These are phyloP conservation scores for Aspergillus sojae DNA, from an alignment of 2,329 filamentous ascomycete genomes.

Conservation along the genomic window DNA sequence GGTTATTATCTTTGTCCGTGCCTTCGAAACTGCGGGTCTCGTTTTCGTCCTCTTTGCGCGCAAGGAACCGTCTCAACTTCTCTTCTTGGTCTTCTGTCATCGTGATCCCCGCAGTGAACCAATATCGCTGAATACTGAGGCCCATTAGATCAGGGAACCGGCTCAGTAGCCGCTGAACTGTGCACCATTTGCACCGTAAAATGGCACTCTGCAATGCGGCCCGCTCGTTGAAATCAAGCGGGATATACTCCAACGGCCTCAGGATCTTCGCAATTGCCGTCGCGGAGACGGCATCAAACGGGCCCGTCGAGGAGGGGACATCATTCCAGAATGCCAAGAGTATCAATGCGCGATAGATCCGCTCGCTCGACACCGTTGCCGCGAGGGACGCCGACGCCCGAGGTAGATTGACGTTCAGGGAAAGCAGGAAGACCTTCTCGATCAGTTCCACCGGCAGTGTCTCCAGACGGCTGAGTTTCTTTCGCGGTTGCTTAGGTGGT, in stretches of 20 bases:
- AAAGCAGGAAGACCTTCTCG: constrained; percentile 55
- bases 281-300: background rate
- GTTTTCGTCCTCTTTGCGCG: constrained; percentile 13
- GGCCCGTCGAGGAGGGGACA: background rate
- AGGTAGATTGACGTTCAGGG: constrained; percentile 49
- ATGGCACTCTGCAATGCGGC: constrained; percentile 38
- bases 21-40: constrained; percentile 22
- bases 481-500: constrained; percentile 10
- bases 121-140: constrained; percentile 37
- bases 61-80: constrained; percentile 25
- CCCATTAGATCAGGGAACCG: constrained; percentile 39
- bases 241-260: constrained; percentile 38
- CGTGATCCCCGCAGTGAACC: constrained; percentile 30
- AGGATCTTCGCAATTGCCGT: constrained; percentile 34
- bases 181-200: constrained; percentile 45
- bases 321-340: constrained; percentile 45
- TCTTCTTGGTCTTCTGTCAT: constrained; percentile 24
- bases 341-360: constrained; percentile 45
- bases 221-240: constrained; percentile 31
- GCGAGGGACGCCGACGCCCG: constrained; percentile 46
- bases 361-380: constrained; percentile 41
- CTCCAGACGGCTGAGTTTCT: constrained; percentile 43
- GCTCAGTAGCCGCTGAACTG: constrained; percentile 33
- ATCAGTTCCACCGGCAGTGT: constrained; percentile 53
- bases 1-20: constrained; percentile 8